A percentile compares a stretch with the other conserved stretches of the same genome.
Conservation (phyloP, 106 monocot species). For the Agapanthus africanus region DNA sequence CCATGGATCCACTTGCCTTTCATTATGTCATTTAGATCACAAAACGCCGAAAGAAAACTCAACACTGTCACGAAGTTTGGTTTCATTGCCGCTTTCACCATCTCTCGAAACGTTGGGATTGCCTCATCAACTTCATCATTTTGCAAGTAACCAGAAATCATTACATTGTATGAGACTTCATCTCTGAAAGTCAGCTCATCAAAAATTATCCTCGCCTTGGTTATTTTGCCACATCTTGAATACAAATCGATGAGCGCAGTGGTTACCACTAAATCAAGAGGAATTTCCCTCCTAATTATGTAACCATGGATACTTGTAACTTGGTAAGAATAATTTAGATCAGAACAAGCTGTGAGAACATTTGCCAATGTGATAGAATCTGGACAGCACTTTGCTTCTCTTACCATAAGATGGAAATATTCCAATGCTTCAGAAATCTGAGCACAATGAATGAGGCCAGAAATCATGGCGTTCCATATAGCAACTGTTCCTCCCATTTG, state of each 20-base stretch:
- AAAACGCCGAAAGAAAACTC: slow-evolving; percentile 35
- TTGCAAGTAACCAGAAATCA: slow-evolving; percentile 40
- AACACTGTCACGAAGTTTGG: slow-evolving; percentile 44
- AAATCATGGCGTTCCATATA: slow-evolving; percentile 56
- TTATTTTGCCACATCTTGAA: slow-evolving; percentile 18
- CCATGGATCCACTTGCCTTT: slow-evolving; percentile 43
- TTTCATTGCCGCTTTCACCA: slow-evolving; percentile 24
- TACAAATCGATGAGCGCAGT: slow-evolving; percentile 58
- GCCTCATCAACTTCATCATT: slow-evolving; percentile 27
- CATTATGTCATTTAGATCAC: slow-evolving; percentile 24
- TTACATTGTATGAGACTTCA: slow-evolving; percentile 37
- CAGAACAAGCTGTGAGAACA: slow-evolving; percentile 43
- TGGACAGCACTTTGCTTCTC: slow-evolving; percentile 29
- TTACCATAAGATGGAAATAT: slow-evolving; percentile 26
- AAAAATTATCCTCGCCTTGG: slow-evolving; percentile 33
- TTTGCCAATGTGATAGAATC: slow-evolving; percentile 58
- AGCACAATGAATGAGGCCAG: slow-evolving; percentile 30
- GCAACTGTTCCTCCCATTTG: slow-evolving; percentile 25
- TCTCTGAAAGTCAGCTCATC: slow-evolving; percentile 31
- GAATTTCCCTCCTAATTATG: slow-evolving; percentile 37
- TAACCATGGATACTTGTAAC: slow-evolving; percentile 40
- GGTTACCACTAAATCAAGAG: slow-evolving; percentile 36
- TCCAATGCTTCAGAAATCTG: slow-evolving; percentile 32
- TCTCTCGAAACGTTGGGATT: slow-evolving; percentile 16
- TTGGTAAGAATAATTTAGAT: slow-evolving; percentile 14